Evolutionary conservation across 2,329 filamentous ascomycete species (phyloP).

Genomic region (Phyllosticta ampelicida): DNA sequence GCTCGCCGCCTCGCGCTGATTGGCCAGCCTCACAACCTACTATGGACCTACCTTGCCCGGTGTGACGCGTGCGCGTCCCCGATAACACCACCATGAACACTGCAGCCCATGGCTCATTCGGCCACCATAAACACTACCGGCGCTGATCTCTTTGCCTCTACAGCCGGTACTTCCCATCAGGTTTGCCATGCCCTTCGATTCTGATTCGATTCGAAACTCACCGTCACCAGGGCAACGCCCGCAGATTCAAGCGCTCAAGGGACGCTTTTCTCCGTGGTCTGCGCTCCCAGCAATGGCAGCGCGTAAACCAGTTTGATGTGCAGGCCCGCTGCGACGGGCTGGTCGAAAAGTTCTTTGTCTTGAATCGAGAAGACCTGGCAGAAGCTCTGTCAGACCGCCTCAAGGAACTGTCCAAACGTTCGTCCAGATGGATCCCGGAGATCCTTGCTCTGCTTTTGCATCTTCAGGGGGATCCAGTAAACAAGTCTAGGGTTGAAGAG

Average conservation of each 20-base stretch:
- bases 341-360: slow-evolving; percentile 75
- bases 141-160: slow-evolving; percentile 57
- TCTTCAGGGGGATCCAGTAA: slow-evolving; percentile 68
- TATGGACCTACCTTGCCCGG: background rate
- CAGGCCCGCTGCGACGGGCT: slow-evolving; percentile 38
- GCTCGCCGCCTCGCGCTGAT: background rate
- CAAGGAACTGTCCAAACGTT: slow-evolving; percentile 44
- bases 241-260: slow-evolving; percentile 25
- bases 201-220: slow-evolving; percentile 12
- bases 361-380: slow-evolving; percentile 68
- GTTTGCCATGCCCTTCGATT: slow-evolving; percentile 9
- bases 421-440: slow-evolving; percentile 64
- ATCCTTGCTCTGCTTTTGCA: slow-evolving; percentile 67
- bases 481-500: slow-evolving; percentile 55
- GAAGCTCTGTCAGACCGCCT: slow-evolving; percentile 54
- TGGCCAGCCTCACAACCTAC: background rate
- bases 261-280: slow-evolving; percentile 31
- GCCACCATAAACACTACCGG: slow-evolving; percentile 53
- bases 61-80: slow-evolving; percentile 4
- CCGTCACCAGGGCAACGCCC: slow-evolving; percentile 10
- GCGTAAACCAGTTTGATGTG: slow-evolving; percentile 41
- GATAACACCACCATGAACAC: background rate
- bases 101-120: slow-evolving; percentile 54
- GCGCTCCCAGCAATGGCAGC: slow-evolving; percentile 31
- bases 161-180: slow-evolving; percentile 40